Conservation (phyloP, 2,329 filamentous ascomycete genomes). For the Gnomoniopsis sp. region DNA sequence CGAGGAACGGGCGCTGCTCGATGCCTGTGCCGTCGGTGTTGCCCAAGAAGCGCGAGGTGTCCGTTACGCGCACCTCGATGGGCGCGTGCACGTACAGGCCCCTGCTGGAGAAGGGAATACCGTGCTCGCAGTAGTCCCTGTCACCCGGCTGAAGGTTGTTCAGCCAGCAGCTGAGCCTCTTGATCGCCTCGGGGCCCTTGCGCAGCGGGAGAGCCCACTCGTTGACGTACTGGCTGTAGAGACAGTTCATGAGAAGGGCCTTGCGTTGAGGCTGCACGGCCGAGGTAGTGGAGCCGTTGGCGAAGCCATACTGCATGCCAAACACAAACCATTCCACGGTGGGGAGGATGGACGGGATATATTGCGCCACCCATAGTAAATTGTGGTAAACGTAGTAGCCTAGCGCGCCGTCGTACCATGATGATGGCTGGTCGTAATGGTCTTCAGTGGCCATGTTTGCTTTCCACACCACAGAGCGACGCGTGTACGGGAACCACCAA, state of each 20-base stretch:
- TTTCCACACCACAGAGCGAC: slow-evolving; percentile 83
- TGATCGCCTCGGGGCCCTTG: slow-evolving; percentile 83
- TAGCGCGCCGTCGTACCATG: slow-evolving; percentile 77
- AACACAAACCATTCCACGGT: slow-evolving; percentile 96
- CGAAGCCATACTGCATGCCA: slow-evolving; percentile 95
- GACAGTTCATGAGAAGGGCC: slow-evolving; percentile 91
- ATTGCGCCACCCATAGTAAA: slow-evolving; percentile 76
- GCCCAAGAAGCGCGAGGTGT: slow-evolving; percentile 42
- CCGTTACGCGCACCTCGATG: slow-evolving; percentile 72
- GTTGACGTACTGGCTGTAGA: slow-evolving; percentile 98
- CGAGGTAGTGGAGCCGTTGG: slow-evolving; percentile 61
- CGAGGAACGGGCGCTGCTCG: slow-evolving; percentile 40
- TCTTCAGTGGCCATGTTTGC: slow-evolving; percentile 73
- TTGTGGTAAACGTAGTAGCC: slow-evolving; percentile 93
- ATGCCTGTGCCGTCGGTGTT: slow-evolving; percentile 26
- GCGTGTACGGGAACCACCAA: slow-evolving; percentile 96
- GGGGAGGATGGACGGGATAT: slow-evolving; percentile 74
- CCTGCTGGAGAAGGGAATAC: slow-evolving; percentile 66
- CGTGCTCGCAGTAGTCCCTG: slow-evolving; percentile 50
- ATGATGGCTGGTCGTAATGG: slow-evolving; percentile 55
- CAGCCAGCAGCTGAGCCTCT: slow-evolving; percentile 81
- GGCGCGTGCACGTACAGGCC: slow-evolving; percentile 74
- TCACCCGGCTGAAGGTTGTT: slow-evolving; percentile 59
- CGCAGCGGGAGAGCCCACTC: slow-evolving; percentile 92
- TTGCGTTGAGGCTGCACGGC: slow-evolving; percentile 77